Evolutionary conservation across 2,329 filamentous ascomycete species (phyloP).

Genomic region (Cordyceps fumosorosea): DNA sequence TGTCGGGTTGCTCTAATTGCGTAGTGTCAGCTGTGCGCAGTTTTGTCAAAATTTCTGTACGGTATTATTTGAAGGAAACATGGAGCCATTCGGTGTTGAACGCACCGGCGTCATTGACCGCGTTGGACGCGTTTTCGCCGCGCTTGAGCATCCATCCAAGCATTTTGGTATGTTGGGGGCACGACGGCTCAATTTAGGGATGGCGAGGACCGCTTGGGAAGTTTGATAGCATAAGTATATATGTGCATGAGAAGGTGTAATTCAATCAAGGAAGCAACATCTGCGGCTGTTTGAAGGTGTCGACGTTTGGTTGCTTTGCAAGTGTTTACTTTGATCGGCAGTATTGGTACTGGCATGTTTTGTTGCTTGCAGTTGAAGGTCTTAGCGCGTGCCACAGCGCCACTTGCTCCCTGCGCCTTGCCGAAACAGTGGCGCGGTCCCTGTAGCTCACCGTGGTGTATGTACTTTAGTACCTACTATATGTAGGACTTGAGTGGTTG

Average conservation of each 20-base stretch:
- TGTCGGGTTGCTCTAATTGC: constrained; percentile 53
- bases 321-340: constrained; percentile 7
- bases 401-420: not conserved
- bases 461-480: too few relatives aligned
- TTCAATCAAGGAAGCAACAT: not conserved
- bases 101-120: constrained; percentile 25
- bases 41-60: not conserved
- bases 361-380: not conserved
- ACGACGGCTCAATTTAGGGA: not conserved
- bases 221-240: not conserved
- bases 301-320: not conserved
- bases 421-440: not conserved
- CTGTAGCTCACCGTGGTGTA: too few relatives aligned
- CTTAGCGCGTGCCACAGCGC: not conserved
- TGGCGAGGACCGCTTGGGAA: not conserved
- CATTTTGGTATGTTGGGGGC: constrained; percentile 30
- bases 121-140: constrained; percentile 32
- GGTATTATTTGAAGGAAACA: not conserved
- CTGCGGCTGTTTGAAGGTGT: not conserved
- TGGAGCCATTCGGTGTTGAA: not conserved
- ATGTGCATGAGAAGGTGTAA: not conserved
- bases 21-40: constrained; percentile 30
- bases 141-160: constrained; percentile 53
- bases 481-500: too few relatives aligned
- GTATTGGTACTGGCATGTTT: not conserved